These are phyloP conservation scores for Gillenia trifoliata DNA, from an alignment of 306 rosid species.

Conservation along the genomic window DNA sequence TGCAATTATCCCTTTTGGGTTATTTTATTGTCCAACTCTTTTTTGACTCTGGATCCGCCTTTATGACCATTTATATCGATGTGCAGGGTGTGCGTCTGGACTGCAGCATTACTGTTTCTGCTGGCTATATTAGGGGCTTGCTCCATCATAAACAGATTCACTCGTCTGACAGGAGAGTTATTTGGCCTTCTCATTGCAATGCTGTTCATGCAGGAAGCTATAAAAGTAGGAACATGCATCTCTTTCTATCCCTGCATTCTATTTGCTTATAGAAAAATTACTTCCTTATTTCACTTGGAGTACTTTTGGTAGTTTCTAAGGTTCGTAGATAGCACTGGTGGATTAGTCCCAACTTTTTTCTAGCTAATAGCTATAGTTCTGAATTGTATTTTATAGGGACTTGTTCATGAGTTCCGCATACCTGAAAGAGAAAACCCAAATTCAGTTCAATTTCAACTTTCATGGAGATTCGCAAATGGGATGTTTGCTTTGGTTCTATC, in stretches of 20 bases:
- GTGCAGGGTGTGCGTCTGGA: slow-evolving; percentile 77
- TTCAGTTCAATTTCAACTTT: slow-evolving; percentile 52
- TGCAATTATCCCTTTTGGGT: background rate
- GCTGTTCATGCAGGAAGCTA: slow-evolving; percentile 86
- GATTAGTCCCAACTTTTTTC: background rate
- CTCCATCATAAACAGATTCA: slow-evolving; percentile 73
- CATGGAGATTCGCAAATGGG: slow-evolving; percentile 89
- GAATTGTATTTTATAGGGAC: slow-evolving; percentile 49
- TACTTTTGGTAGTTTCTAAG: background rate
- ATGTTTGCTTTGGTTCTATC: slow-evolving; percentile 77
- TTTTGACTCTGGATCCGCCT: background rate
- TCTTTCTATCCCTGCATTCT: background rate
- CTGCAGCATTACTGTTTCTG: slow-evolving; percentile 60
- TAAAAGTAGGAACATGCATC: slow-evolving; percentile 42
- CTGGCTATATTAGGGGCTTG: slow-evolving; percentile 79
- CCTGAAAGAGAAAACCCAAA: slow-evolving; percentile 56
- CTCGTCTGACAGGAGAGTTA: slow-evolving; percentile 76
- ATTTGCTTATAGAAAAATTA: background rate
- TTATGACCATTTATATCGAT: slow-evolving; percentile 13
- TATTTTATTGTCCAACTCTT: background rate
- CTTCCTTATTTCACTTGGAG: slow-evolving; percentile 4
- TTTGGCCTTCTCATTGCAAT: slow-evolving; percentile 81
- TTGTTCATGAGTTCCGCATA: slow-evolving; percentile 48
- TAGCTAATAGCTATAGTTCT: background rate
- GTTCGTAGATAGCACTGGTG: background rate